Evolutionary conservation across 2,329 filamentous ascomycete genomes (phyloP), one percentile per base, ranked within the genome.

Genomic region (Fusarium hainanense): DNA sequence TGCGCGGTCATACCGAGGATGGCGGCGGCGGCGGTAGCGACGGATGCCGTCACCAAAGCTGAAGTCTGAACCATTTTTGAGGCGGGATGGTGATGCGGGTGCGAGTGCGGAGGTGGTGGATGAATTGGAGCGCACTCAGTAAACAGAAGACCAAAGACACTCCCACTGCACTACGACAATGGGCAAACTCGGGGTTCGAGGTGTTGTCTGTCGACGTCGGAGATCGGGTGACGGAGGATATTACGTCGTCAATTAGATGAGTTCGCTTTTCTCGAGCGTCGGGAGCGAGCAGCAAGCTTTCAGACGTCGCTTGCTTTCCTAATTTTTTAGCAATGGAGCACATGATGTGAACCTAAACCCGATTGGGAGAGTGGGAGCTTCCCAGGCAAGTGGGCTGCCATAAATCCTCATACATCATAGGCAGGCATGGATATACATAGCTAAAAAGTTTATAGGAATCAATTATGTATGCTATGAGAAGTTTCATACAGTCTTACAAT

Each of bases 1-100:
- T 57, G 63, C 55, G 49, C 41, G 46, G 59, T 69, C 71, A 77
- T 85, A 91, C 89, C 88, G 74, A 89, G 76, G 57, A 89, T 69
- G 70, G 87, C 88, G 54, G 88, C 87, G 60, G 87, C 87, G 71
- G 87, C 80, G 51, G 87, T 88, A 76, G 87, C 88, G 76, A 88
- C 85, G 60, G 87, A 87, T 78, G 88, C 86, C 78, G 87, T 88
- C 79, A 88, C 85, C 77, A 89, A 77, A 70, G 84, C 87, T 69
- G 82, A 83, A 67, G 84, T 80, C 78, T 86, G 84, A 69, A 86
- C 81, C 82, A 83, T 83, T 68, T 70, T 74, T 41, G 34, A 51
- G 66, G 66, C 61, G 43, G 61, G 62, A 54, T 59, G 63, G 59
- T 66, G 54, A 37, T 64, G 54, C 47, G 60, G 62, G 64, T 60